Percentiles rank a stretch among this genome's conserved stretches.
Conservation (phyloP, 1,284 basidiomycete species). For the Bondarzewia mesenterica region DNA sequence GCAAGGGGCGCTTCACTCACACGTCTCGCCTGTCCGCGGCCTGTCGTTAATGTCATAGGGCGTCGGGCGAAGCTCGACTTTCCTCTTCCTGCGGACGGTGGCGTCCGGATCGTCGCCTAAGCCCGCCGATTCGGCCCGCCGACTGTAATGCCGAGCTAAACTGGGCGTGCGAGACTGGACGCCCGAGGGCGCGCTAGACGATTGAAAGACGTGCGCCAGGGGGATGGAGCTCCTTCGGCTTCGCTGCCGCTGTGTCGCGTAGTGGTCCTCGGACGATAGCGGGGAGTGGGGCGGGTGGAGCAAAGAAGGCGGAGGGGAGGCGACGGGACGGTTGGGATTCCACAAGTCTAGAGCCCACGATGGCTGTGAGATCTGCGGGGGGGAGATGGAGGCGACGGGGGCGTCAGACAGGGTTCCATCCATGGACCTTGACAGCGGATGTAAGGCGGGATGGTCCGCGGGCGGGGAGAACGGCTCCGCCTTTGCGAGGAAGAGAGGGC, state of each 20-base stretch:
- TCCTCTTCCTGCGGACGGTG: slow-evolving; percentile 60
- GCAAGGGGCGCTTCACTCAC: slow-evolving; percentile 16
- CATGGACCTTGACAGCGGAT: slow-evolving; percentile 47
- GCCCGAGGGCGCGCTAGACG: slow-evolving; percentile 57
- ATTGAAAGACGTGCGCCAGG: slow-evolving; percentile 32
- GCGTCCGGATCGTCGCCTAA: slow-evolving; percentile 58
- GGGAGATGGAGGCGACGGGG: slow-evolving; percentile 43
- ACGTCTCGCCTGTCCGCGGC: slow-evolving; percentile 15
- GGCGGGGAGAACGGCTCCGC: slow-evolving; percentile 48
- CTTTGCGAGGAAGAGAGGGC: slow-evolving; percentile 35
- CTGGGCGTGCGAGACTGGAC: slow-evolving; percentile 34
- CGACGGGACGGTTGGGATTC: slow-evolving; percentile 28
- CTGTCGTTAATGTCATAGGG: slow-evolving; percentile 22
- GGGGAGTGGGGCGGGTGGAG: slow-evolving; percentile 11
- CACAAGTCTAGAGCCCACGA: slow-evolving; percentile 60
- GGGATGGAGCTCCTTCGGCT: slow-evolving; percentile 6
- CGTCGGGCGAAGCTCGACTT: slow-evolving; percentile 37
- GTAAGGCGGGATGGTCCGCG: slow-evolving; percentile 44
- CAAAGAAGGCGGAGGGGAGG: slow-evolving; percentile 17
- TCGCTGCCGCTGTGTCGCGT: slow-evolving; percentile 16
- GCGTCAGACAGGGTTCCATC: slow-evolving; percentile 13
- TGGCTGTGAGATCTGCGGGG: slow-evolving; percentile 41
- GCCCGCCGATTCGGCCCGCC: slow-evolving; percentile 56
- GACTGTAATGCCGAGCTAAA: slow-evolving; percentile 49
- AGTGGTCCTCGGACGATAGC: slow-evolving; percentile 10